Evolutionary conservation across 2,329 filamentous ascomycete species (phyloP).

Genomic region (Coniochaeta sp.): DNA sequence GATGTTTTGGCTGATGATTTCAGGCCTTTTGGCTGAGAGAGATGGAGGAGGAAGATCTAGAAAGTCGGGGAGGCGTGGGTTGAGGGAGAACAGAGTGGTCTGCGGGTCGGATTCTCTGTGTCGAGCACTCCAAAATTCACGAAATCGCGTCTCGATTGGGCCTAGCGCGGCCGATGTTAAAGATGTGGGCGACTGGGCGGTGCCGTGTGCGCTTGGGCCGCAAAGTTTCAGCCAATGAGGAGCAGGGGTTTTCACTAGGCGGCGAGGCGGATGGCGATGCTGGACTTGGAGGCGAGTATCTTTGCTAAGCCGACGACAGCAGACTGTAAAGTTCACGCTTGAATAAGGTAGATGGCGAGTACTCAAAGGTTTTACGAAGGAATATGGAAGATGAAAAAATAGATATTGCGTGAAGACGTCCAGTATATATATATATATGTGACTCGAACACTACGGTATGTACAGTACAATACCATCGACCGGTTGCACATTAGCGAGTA

Average conservation of each 20-base stretch:
- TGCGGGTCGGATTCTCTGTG: constrained; percentile 3
- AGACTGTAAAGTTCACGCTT: not conserved
- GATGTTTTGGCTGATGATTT: constrained; percentile 5
- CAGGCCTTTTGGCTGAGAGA: not conserved
- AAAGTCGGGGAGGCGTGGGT: constrained; percentile 1
- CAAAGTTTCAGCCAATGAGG: not conserved
- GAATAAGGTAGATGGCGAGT: too few species aligned
- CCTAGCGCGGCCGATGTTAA: constrained; percentile 1
- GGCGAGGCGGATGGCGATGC: not conserved
- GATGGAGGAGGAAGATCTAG: not conserved
- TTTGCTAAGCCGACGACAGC: not conserved
- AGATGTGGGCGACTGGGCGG: not conserved
- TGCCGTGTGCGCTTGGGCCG: not conserved
- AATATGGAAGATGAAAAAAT: too few species aligned
- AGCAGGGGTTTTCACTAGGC: not conserved
- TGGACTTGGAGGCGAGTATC: not conserved
- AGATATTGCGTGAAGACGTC: too few species aligned
- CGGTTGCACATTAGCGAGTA: too few species aligned
- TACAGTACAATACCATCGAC: too few species aligned
- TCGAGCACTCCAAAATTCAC: constrained; percentile 3
- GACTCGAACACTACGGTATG: too few species aligned
- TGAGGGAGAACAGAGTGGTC: constrained; percentile 2
- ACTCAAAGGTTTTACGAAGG: too few species aligned
- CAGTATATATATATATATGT: too few species aligned
- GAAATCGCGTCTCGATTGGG: constrained; percentile 4